phyloP scores from a whole-genome alignment of 2,329 filamentous ascomycete genomes.

The Fusarium albosuccineum region DNA sequence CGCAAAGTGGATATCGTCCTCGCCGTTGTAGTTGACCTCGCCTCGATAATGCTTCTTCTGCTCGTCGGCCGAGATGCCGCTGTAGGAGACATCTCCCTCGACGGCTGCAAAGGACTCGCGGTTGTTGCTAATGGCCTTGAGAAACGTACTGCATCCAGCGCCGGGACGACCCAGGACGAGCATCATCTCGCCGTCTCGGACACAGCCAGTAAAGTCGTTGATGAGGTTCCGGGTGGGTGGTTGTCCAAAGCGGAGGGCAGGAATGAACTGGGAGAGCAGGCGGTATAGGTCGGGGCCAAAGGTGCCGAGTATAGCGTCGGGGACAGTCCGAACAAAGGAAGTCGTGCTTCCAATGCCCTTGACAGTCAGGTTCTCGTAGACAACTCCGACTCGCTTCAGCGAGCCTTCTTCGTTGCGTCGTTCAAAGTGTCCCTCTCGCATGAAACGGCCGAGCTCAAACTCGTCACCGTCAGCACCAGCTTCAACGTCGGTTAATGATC shows the following conservation, averaged over 20 bases:
- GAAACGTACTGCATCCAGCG: slow-evolving; percentile 80
- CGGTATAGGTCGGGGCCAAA: slow-evolving; percentile 85
- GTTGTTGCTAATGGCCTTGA: slow-evolving; percentile 81
- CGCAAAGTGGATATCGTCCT: slow-evolving; percentile 82
- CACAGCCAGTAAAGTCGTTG: slow-evolving; percentile 51
- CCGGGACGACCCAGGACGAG: slow-evolving; percentile 75
- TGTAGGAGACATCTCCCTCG: slow-evolving; percentile 78
- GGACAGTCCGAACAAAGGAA: slow-evolving; percentile 78
- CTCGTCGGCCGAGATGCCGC: slow-evolving; percentile 76
- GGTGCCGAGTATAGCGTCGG: slow-evolving; percentile 79
- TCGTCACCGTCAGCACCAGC: slow-evolving; percentile 17
- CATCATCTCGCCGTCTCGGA: slow-evolving; percentile 55
- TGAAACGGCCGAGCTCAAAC: slow-evolving; percentile 36
- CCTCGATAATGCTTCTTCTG: slow-evolving; percentile 78
- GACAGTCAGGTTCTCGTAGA: slow-evolving; percentile 82
- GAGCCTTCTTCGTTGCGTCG: slow-evolving; percentile 62
- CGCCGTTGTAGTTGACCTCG: slow-evolving; percentile 83
- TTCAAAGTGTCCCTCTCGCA: slow-evolving; percentile 39
- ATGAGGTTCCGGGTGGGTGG: slow-evolving; percentile 47
- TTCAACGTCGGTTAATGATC: slow-evolving; percentile 52
- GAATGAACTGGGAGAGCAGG: slow-evolving; percentile 62
- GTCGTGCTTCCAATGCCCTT: slow-evolving; percentile 76
- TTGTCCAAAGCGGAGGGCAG: slow-evolving; percentile 43
- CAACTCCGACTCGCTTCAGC: slow-evolving; percentile 81
- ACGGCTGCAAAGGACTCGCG: slow-evolving; percentile 74